Evolutionary conservation across 768 basidiomycete genomes (phyloP).

Genomic region (Lentinula sp.): DNA sequence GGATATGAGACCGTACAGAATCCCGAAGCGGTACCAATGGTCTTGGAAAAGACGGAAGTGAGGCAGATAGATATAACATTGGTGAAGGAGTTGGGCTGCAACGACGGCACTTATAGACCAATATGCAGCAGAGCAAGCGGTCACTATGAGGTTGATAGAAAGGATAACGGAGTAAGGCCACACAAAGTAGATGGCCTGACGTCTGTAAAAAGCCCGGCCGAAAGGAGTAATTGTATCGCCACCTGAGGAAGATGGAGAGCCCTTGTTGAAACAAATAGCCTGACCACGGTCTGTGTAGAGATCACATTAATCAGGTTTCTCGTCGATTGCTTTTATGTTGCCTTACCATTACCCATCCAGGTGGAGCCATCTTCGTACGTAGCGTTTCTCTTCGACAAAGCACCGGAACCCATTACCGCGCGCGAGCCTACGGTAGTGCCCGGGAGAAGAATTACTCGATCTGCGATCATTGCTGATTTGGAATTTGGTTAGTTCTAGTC

Average conservation of each 20-base stretch:
- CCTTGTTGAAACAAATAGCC: constrained; percentile 28
- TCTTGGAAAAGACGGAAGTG: constrained; percentile 26
- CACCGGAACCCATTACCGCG: constrained; percentile 43
- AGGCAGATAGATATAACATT: constrained; percentile 23
- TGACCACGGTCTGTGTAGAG: constrained; percentile 27
- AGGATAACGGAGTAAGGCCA: constrained; percentile 20
- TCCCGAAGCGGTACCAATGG: constrained; percentile 31
- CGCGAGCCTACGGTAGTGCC: constrained; percentile 30
- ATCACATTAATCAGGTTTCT: not conserved
- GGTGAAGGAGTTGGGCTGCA: constrained; percentile 20
- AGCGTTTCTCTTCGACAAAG: constrained; percentile 34
- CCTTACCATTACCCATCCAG: constrained; percentile 40
- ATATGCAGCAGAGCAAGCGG: constrained; percentile 17
- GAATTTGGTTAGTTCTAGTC: not conserved
- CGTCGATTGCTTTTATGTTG: not conserved
- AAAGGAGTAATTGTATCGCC: constrained; percentile 23
- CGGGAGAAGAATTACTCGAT: constrained; percentile 40
- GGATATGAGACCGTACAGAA: constrained; percentile 34
- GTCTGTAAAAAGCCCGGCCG: constrained; percentile 23
- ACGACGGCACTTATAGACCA: constrained; percentile 22
- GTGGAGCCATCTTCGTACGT: constrained; percentile 37
- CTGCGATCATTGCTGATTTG: constrained; percentile 40
- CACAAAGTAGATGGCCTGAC: constrained; percentile 21
- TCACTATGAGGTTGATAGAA: constrained; percentile 25
- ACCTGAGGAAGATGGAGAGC: constrained; percentile 17